A percentile compares a stretch with the other conserved stretches of the same genome.
Evolutionary conservation across 495 filamentous ascomycete species (phyloP).

Genomic region (Bacidia rubella): DNA sequence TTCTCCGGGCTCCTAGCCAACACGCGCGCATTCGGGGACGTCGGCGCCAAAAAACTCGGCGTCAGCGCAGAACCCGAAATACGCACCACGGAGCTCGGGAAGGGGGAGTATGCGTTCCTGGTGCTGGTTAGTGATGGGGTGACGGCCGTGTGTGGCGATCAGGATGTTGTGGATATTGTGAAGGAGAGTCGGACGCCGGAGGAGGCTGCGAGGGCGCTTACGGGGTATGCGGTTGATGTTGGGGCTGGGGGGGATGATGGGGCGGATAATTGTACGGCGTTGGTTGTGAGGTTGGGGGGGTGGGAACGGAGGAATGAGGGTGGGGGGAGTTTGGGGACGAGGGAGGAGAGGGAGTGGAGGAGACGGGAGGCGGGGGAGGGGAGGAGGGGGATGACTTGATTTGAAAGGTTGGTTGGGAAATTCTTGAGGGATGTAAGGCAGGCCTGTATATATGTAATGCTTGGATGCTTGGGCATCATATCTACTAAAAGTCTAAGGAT

Average conservation of each 20-base stretch:
- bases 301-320: conserved; percentile 90
- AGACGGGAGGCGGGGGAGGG: conserved; percentile 74
- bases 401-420: background rate
- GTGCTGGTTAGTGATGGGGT: conserved; percentile 83
- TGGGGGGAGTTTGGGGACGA: conserved; percentile 75
- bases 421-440: too few relatives aligned
- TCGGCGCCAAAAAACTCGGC: conserved; percentile 78
- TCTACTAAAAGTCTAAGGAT: too few relatives aligned
- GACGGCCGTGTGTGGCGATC: conserved; percentile 66
- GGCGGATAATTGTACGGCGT: conserved; percentile 90
- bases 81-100: conserved; percentile 52
- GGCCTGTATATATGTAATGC: too few relatives aligned
- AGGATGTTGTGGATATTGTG: conserved; percentile 90
- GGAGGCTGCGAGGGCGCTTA: conserved; percentile 63
- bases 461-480: too few relatives aligned
- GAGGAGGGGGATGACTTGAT: conserved; percentile 47
- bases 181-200: conserved; percentile 89
- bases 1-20: conserved; percentile 79
- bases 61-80: conserved; percentile 90
- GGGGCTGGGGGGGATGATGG: conserved; percentile 34
- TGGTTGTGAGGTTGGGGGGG: conserved; percentile 81
- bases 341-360: conserved; percentile 76
- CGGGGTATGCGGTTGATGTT: conserved; percentile 78
- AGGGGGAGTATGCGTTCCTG: conserved; percentile 76
- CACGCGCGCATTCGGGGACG: conserved; percentile 85